phyloP scores from a whole-genome alignment of 768 basidiomycete genomes.

The Lactifluus piperatus region DNA sequence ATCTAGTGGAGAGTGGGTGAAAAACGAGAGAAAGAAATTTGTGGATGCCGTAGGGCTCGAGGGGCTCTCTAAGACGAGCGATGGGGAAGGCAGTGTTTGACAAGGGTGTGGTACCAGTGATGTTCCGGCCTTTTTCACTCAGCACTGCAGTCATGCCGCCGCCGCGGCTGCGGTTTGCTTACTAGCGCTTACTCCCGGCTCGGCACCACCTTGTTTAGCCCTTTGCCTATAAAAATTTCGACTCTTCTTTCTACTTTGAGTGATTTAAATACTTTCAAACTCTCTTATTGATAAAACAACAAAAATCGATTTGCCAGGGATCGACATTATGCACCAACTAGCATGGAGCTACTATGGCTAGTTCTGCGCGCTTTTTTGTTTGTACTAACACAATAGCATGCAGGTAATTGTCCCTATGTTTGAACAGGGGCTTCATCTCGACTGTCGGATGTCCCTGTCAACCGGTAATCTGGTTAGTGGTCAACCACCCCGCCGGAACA shows the following conservation, averaged over 20 bases:
- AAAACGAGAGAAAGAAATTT: not conserved
- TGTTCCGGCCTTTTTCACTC: constrained; percentile 1
- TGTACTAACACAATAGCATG: not conserved
- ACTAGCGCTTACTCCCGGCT: too few species aligned
- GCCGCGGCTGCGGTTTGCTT: not conserved
- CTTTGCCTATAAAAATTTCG: too few species aligned
- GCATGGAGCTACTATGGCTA: not conserved
- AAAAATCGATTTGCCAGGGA: not conserved
- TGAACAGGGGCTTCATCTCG: constrained; percentile 15
- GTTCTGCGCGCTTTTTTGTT: constrained; percentile 2
- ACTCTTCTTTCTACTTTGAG: too few species aligned
- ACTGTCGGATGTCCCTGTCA: constrained; percentile 10
- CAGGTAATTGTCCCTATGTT: constrained; percentile 5
- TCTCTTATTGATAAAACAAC: constrained; percentile 12
- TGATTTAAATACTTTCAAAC: not conserved
- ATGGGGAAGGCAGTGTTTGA: not conserved
- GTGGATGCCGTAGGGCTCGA: constrained; percentile 2
- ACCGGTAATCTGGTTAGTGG: not conserved
- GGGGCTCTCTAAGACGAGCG: not conserved
- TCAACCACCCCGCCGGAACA: not conserved
- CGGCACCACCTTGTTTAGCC: too few species aligned
- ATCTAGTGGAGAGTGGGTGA: not conserved
- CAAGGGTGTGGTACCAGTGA: not conserved
- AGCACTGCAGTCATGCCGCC: not conserved
- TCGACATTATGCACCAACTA: not conserved